phyloP scores from a whole-genome alignment of 306 rosid species.

The Citrullus colocynthis region DNA sequence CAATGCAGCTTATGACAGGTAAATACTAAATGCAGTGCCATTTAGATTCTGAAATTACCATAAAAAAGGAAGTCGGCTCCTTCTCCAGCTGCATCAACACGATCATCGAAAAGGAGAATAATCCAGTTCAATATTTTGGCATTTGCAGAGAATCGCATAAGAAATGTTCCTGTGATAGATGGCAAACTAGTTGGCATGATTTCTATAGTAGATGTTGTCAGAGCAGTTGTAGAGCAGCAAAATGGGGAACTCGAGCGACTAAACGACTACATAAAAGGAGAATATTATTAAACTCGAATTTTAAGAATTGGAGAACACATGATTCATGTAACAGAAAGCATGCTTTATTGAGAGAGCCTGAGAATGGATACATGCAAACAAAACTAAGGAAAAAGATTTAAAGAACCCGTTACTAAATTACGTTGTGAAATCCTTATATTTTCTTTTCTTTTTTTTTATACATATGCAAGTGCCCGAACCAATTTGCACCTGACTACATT shows the following conservation, averaged over 20 bases:
- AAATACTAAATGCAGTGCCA: slow-evolving; percentile 12
- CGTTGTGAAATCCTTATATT: neutral
- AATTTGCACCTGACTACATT: neutral
- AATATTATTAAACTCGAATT: slow-evolving; percentile 30
- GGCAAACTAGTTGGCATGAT: slow-evolving; percentile 82
- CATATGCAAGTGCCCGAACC: neutral
- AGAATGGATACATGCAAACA: neutral
- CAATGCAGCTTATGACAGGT: slow-evolving; percentile 91
- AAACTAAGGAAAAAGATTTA: neutral
- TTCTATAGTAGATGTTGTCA: slow-evolving; percentile 72
- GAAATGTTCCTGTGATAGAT: slow-evolving; percentile 84
- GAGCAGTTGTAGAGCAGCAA: slow-evolving; percentile 75
- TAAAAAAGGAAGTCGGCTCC: neutral
- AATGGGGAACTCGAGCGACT: slow-evolving; percentile 60
- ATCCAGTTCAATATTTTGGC: neutral
- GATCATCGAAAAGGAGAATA: neutral
- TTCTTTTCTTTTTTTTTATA: no score
- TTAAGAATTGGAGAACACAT: neutral
- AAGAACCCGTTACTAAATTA: neutral
- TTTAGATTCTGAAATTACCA: neutral
- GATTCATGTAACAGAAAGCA: neutral
- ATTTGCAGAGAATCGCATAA: slow-evolving; percentile 41
- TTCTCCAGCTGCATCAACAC: slow-evolving; percentile 7
- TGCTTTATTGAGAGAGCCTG: neutral
- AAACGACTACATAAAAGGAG: slow-evolving; percentile 57